Evolutionary conservation across 768 basidiomycete species (phyloP).

Genomic region (Tulasnella sp.): DNA sequence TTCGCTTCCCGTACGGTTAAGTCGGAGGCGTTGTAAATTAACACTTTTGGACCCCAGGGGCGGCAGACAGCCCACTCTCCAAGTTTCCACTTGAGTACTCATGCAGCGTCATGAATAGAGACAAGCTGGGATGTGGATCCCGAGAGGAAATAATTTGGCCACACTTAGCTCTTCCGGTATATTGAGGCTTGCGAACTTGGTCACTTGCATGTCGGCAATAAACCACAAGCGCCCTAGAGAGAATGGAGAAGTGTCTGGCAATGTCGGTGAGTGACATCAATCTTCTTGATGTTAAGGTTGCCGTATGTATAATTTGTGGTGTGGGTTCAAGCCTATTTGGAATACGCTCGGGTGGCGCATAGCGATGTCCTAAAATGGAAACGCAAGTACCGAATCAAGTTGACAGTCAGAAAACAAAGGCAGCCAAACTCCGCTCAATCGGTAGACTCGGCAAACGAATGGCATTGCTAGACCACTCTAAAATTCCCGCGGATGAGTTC

Average conservation of each 20-base stretch:
- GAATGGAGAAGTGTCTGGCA: neutral
- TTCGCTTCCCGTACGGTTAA: neutral
- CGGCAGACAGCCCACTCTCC: neutral
- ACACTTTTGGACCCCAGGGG: neutral
- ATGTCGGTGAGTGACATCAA: neutral
- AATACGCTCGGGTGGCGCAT: neutral
- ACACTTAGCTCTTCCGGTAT: neutral
- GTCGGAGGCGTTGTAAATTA: neutral
- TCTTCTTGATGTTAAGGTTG: neutral
- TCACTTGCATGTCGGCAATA: neutral
- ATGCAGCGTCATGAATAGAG: neutral
- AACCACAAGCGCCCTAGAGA: neutral
- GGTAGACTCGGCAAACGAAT: neutral
- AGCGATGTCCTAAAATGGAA: neutral
- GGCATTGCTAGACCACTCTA: neutral
- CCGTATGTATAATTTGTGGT: neutral
- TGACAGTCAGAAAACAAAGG: neutral
- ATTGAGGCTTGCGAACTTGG: neutral
- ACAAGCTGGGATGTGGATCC: neutral
- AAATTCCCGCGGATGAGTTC: neutral
- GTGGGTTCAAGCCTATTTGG: neutral
- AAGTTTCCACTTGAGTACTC: neutral
- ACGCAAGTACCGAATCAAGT: neutral
- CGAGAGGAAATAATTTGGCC: neutral
- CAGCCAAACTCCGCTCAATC: neutral